Conservation (phyloP, 1,284 basidiomycete genomes). For the Boletus coffeatus region DNA sequence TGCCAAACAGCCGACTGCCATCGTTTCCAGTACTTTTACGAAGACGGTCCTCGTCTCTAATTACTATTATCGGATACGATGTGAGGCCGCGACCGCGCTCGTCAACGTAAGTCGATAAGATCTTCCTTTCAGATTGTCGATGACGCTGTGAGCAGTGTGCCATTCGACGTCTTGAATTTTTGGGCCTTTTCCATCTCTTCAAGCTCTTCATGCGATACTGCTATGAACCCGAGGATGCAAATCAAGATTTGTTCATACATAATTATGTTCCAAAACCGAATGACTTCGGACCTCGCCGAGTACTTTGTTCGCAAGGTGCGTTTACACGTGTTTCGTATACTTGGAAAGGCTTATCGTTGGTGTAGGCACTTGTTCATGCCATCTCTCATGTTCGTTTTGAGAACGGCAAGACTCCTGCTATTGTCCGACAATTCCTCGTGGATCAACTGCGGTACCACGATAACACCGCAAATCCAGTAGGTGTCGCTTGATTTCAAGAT, state of each 20-base stretch:
- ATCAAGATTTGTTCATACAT: conserved; percentile 77
- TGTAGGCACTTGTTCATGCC: conserved; percentile 70
- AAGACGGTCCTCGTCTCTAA: conserved; percentile 93
- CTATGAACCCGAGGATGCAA: conserved; percentile 76
- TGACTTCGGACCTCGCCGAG: conserved; percentile 81
- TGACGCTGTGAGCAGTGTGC: conserved; percentile 55
- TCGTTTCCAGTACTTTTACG: conserved; percentile 90
- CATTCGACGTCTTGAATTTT: conserved; percentile 72
- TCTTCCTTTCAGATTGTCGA: conserved; percentile 5
- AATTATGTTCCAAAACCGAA: conserved; percentile 90
- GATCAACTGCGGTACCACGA: conserved; percentile 93
- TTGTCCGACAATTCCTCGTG: conserved; percentile 88
- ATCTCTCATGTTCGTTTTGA: conserved; percentile 84
- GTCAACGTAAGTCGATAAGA: conserved; percentile 60
- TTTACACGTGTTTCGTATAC: conserved; percentile 4
- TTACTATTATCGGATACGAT: conserved; percentile 96
- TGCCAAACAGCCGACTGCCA: conserved; percentile 75
- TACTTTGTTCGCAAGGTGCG: conserved; percentile 91
- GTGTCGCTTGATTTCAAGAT: conserved; percentile 26
- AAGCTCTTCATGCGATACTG: conserved; percentile 95
- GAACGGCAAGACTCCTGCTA: conserved; percentile 79
- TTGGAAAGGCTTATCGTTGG: conserved; percentile 5
- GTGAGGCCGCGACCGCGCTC: conserved; percentile 88
- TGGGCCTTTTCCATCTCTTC: conserved; percentile 94
- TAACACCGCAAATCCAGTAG: conserved; percentile 85